phyloP scores from a whole-genome alignment of 495 filamentous ascomycete species.

The Hyaloscypha bicolor region DNA sequence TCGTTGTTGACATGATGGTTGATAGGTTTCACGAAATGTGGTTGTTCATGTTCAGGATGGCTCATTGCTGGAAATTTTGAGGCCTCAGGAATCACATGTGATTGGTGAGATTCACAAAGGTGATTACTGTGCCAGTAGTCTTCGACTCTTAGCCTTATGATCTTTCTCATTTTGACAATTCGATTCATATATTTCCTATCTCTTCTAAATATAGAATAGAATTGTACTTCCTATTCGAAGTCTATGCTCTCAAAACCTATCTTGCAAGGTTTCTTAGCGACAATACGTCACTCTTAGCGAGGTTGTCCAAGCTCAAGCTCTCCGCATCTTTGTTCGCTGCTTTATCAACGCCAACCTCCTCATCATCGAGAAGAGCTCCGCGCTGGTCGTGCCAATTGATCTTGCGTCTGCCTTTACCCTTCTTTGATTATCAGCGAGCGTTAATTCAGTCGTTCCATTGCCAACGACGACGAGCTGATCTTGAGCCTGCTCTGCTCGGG shows the following conservation, averaged over 20 bases:
- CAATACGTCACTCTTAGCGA: constrained; percentile 5
- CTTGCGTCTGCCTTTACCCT: background rate
- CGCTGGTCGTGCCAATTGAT: constrained; percentile 17
- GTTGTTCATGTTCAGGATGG: background rate
- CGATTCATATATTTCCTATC: too few species aligned
- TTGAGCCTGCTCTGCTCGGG: background rate
- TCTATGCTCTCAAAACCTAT: background rate
- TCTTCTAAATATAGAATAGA: too few species aligned
- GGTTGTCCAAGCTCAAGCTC: constrained; percentile 2
- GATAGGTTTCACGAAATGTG: background rate
- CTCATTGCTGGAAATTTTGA: constrained; percentile 13
- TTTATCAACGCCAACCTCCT: background rate
- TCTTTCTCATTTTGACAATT: too few species aligned
- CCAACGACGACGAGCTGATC: background rate
- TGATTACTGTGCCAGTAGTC: background rate
- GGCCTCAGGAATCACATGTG: constrained; percentile 9
- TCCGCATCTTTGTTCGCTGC: background rate
- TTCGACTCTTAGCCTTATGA: background rate
- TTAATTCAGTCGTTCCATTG: background rate
- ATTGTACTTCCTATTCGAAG: too few species aligned
- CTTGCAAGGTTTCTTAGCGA: background rate
- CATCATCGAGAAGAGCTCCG: constrained; percentile 17
- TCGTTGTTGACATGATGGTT: constrained; percentile 37
- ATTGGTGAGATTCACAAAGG: background rate
- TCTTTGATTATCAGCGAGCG: constrained; percentile 1